These are phyloP conservation scores for Pilatotrama ljubarskyi DNA, from an alignment of 768 basidiomycete species.

Conservation along the genomic window DNA sequence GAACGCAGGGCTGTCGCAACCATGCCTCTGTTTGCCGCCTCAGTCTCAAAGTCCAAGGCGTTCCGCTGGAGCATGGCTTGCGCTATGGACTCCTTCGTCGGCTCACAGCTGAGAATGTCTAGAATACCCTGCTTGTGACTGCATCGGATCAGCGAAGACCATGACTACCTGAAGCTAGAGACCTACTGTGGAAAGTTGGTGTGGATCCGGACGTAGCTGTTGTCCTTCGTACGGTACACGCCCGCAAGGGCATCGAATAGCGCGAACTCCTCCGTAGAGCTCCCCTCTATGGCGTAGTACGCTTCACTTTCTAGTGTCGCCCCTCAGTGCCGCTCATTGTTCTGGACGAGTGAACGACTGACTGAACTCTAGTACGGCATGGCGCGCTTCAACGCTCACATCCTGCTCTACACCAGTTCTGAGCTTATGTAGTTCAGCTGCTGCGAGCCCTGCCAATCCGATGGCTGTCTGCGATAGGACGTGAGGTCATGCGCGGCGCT, in stretches of 20 bases:
- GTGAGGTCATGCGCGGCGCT: background rate
- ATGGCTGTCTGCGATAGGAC: conserved; percentile 38
- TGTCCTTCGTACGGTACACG: conserved; percentile 52
- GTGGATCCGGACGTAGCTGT: conserved; percentile 54
- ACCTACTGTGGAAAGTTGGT: conserved; percentile 66
- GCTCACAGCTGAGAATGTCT: conserved; percentile 40
- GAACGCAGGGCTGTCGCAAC: conserved; percentile 53
- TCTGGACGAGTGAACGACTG: too few species aligned
- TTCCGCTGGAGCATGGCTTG: conserved; percentile 43
- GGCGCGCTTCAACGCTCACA: conserved; percentile 54
- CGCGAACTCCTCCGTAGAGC: conserved; percentile 19
- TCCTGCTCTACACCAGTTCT: conserved; percentile 47
- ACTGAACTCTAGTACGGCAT: conserved; percentile 59
- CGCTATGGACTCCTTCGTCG: conserved; percentile 40
- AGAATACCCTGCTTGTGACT: conserved; percentile 56
- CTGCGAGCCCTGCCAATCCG: conserved; percentile 53
- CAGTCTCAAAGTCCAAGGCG: conserved; percentile 48
- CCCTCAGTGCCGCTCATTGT: too few species aligned
- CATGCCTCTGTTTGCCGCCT: conserved; percentile 45
- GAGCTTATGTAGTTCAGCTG: conserved; percentile 50
- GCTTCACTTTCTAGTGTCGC: conserved; percentile 58
- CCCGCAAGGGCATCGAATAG: conserved; percentile 55
- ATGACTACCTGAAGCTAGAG: background rate
- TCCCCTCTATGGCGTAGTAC: conserved; percentile 48
- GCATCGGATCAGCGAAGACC: background rate